phyloP scores from a whole-genome alignment of 192 early-diverging fungal species.

The Coemansia sp. region DNA sequence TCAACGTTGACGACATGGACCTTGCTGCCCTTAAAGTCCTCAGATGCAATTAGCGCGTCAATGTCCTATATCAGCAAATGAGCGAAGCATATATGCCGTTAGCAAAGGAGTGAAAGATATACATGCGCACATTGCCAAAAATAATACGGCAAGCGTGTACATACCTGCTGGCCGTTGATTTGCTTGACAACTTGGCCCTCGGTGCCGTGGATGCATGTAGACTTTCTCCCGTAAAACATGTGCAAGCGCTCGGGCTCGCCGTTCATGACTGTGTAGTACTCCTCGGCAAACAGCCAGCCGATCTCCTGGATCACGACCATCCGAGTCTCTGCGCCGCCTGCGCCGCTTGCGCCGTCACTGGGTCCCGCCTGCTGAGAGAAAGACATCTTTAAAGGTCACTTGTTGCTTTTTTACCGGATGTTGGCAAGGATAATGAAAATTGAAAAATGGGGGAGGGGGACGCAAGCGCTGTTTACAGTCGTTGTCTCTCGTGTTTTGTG shows the following conservation, averaged over 20 bases:
- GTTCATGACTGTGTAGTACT: constrained; percentile 94
- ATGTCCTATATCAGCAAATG: constrained; percentile 69
- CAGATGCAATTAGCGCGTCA: constrained; percentile 68
- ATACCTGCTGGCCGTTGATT: constrained; percentile 69
- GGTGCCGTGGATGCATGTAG: constrained; percentile 78
- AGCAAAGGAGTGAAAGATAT: constrained; percentile 30
- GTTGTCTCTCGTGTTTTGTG: constrained; percentile 3
- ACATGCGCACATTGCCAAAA: not conserved
- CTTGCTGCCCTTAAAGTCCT: constrained; percentile 85
- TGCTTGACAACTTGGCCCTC: constrained; percentile 75
- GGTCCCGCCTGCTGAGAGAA: constrained; percentile 40
- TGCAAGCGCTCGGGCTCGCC: constrained; percentile 79
- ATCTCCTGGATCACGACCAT: constrained; percentile 66
- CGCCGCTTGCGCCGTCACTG: constrained; percentile 34
- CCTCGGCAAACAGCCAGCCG: constrained; percentile 92
- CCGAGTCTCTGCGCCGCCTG: constrained; percentile 21
- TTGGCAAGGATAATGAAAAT: not conserved
- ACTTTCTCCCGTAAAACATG: constrained; percentile 88
- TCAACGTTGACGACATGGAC: constrained; percentile 90
- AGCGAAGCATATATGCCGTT: constrained; percentile 20
- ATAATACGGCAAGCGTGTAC: not conserved
- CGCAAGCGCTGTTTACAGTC: constrained; percentile 8
- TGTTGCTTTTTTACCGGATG: not conserved
- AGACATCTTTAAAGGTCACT: constrained; percentile 21
- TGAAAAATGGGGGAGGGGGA: constrained; percentile 1